A percentile compares a stretch with the other conserved stretches of the same genome.
Conservation (phyloP, 73 alveolate species). For the Durusdinium trenchii region DNA sequence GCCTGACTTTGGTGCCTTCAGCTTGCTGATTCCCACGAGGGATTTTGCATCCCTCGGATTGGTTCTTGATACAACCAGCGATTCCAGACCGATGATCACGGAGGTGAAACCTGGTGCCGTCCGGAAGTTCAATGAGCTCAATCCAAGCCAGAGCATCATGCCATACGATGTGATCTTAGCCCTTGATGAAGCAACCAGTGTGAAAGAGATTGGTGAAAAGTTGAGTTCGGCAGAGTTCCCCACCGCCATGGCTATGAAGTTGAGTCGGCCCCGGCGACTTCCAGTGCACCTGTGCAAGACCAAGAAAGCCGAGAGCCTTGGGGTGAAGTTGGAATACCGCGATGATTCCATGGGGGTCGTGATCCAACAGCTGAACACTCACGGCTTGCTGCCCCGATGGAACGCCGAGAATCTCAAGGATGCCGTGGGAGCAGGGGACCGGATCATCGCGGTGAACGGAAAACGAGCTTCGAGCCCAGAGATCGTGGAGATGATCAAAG, state of each 20-base stretch:
- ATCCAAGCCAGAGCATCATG: background rate
- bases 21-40: background rate
- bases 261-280: background rate
- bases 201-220: background rate
- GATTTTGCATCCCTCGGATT: background rate
- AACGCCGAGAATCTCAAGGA: background rate
- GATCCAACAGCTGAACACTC: background rate
- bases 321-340: constrained; percentile 43
- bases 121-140: constrained; percentile 50
- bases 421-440: background rate
- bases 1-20: background rate
- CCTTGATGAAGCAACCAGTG: background rate
- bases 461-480: background rate
- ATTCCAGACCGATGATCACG: constrained; percentile 19
- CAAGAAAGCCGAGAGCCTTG: constrained; percentile 24
- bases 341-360: background rate
- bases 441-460: background rate
- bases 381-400: constrained; percentile 8
- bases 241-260: background rate
- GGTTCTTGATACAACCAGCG: background rate
- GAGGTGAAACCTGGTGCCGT: constrained; percentile 8
- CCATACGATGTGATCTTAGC: background rate
- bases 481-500: background rate
- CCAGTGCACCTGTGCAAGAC: background rate
- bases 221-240: background rate